A percentile compares a stretch with the other conserved stretches of the same genome.
Conservation (phyloP, 1,284 basidiomycete genomes). For the Exsudoporus floridanus region DNA sequence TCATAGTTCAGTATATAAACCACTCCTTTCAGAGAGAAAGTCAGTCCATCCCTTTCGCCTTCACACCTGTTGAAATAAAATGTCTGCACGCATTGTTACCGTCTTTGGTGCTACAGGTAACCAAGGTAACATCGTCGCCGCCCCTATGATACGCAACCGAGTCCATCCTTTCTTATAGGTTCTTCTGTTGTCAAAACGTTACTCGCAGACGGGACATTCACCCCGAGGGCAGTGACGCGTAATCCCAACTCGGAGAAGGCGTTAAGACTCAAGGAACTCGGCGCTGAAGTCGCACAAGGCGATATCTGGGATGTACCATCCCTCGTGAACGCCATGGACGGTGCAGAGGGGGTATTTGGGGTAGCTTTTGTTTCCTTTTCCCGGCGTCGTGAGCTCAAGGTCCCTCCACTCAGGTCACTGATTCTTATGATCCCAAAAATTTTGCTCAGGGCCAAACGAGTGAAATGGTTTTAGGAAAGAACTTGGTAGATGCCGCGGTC, state of each 20-base stretch:
- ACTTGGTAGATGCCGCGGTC: constrained; percentile 40
- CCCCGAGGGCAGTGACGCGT: constrained; percentile 35
- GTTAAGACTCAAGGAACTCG: constrained; percentile 26
- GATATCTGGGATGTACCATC: constrained; percentile 34
- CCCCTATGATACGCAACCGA: background rate
- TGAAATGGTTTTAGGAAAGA: constrained; percentile 38
- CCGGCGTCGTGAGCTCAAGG: background rate
- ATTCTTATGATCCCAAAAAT: constrained; percentile 26
- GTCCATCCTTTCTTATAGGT: constrained; percentile 10
- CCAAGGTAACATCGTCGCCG: constrained; percentile 15
- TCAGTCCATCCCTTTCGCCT: background rate
- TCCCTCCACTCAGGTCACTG: constrained; percentile 21
- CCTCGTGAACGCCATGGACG: constrained; percentile 34
- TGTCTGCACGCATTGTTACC: constrained; percentile 20
- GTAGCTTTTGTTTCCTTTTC: constrained; percentile 12
- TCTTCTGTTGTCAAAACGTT: constrained; percentile 30
- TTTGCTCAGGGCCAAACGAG: constrained; percentile 17
- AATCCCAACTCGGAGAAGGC: constrained; percentile 31
- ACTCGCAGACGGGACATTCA: constrained; percentile 36
- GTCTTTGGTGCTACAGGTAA: constrained; percentile 28
- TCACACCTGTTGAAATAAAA: constrained; percentile 2
- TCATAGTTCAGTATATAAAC: background rate
- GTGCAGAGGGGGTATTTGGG: constrained; percentile 41
- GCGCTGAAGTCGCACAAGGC: constrained; percentile 36
- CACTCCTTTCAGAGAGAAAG: background rate